Evolutionary conservation across 148 eudicot genomes (phyloP).

Genomic region (Amaranthus palmeri): DNA sequence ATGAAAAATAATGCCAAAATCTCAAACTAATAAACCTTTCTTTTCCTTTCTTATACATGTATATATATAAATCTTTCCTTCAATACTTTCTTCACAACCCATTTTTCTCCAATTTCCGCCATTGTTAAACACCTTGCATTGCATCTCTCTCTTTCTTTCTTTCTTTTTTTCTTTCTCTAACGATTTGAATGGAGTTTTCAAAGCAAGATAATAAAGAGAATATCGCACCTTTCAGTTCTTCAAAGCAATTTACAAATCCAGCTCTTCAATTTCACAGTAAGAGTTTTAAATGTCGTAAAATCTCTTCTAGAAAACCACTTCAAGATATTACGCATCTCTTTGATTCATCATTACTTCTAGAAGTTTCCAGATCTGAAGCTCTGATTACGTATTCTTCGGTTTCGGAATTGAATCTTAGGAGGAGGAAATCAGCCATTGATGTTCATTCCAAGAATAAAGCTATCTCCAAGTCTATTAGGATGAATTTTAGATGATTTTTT

Average conservation of each 20-base stretch:
- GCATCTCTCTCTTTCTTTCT: background rate
- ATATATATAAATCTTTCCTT: background rate
- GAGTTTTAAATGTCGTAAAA: constrained; percentile 1
- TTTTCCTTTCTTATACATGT: background rate
- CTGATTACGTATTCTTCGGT: background rate
- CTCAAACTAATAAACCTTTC: background rate
- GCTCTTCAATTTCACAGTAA: constrained; percentile 6
- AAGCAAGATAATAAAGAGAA: constrained; percentile 22
- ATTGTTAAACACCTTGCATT: background rate
- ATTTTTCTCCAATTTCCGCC: too few relatives aligned
- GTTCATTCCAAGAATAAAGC: background rate
- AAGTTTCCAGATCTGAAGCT: background rate
- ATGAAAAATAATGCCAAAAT: too few relatives aligned
- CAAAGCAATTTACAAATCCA: constrained; percentile 17
- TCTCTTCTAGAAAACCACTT: constrained; percentile 14
- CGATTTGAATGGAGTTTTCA: background rate
- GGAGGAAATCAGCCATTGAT: constrained; percentile 3
- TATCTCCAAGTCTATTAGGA: constrained; percentile 20
- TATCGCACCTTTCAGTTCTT: constrained; percentile 16
- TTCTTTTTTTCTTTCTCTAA: background rate
- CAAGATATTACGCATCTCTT: constrained; percentile 28
- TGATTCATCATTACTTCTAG: background rate
- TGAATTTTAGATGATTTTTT: constrained; percentile 19
- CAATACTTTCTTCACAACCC: background rate
- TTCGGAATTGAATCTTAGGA: background rate